Base-by-base conservation (phyloP, 352 stramenopile genomes). In the Nothophytophthora sp. region DNA sequence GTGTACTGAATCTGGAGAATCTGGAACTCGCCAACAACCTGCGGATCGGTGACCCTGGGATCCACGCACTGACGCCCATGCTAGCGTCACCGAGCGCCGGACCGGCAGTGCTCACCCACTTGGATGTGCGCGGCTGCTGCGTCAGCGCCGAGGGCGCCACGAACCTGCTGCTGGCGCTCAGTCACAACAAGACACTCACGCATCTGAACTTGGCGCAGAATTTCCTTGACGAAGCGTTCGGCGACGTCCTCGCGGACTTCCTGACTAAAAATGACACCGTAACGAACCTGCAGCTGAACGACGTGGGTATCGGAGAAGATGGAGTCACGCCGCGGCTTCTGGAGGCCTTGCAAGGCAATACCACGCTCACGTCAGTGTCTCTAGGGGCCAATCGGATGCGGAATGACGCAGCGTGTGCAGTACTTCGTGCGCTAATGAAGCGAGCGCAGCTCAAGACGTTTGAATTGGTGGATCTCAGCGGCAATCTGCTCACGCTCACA, bases 151-250 rank as follows among this genome's bases (percentile, higher is more conserved):
- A 93, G 50, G 81, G 76, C 16, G 81, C 62, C 5, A 75, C 59
- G 32, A 78, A 63, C 9, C 38, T 93, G 44, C 42, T 91, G 38
- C 68, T 73, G 16, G 83, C 81, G 8, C 62, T 93, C 23, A 38
- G 58, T 5, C 55, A 52, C 4, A 89, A 90, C 56, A 60, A 55
- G 22, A 78, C 67, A 11, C 37, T 93, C 22, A 74, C 36, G 16
- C 60, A 82, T 46, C 60, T 93, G 18, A 76, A 91, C 44, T 29
- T 93, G 25, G 80, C 80, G 29, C 74, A 90, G 37, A 92, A 92
- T 40, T 92, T 91, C 49, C 70, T 90, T 20, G 79, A 79, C 9
- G 71, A 58, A 30, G 61, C 57, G 15, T 77, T 92, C 52, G 81
- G 81, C 10, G 81, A 91, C 36, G 49, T 90, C 1, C 60, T 94